Evolutionary conservation across 2,329 filamentous ascomycete genomes (phyloP), one percentile per base, ranked within the genome.

Genomic region (Botryotinia globosa): DNA sequence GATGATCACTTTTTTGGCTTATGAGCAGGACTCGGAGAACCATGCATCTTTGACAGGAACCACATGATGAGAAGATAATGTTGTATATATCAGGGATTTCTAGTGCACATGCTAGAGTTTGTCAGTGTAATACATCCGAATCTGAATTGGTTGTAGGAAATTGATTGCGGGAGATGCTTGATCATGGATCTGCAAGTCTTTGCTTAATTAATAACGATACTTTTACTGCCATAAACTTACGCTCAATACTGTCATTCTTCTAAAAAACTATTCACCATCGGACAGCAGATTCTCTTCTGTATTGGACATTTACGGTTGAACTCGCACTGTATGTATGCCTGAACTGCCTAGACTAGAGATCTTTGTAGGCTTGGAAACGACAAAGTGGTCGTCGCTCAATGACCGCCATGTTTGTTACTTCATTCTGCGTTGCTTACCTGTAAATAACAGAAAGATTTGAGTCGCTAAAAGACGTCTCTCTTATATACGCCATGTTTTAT

Each of bases 181-280:
- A 20, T 45, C 2, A 9, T n/a, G n/a, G n/a, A n/a, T 48, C 45
- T 48, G 12, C 22, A 12, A 48, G 9, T 48, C 20, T 44, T 48
- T 48, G 1, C 22, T 25, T 48, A 10, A 12, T 25, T 48, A 1
- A 1, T 25, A 25, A 25, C 4, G 45, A 10, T 10, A 12, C 12
- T 5, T 48, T 25, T 9, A 45, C 22, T 12, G 22, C 1, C 45
- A 51, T 6, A 51, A 6, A 14, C 0, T n/a, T 51, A 5, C 4
- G 5, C 14, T n/a, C 4, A 6, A 51, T 51, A 4, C 0, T 51
- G 22, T 6, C 22, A 51, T 51, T 51, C 48, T 51, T 51, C 3
- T 14, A 12, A 1, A 51, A 0, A 51, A n/a, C 25, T 14, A 14
- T 51, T n/a, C 4, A 1, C 4, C 6, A 5, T n/a, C 0, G 2